Conservation (phyloP, 371 early-diverging fungal genomes). For the Funneliformis caledonium region DNA sequence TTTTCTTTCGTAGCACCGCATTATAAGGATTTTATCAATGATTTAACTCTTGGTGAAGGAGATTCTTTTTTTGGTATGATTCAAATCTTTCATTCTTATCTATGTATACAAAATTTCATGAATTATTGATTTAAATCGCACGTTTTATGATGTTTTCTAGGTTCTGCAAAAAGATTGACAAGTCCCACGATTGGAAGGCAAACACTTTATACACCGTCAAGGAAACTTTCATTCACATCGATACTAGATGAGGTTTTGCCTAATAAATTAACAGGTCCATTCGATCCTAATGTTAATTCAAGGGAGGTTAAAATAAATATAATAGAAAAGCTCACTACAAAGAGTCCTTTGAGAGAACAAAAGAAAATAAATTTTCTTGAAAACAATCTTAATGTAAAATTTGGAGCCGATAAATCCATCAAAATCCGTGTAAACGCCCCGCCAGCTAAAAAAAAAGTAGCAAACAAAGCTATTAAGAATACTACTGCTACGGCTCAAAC, state of each 20-base stretch:
- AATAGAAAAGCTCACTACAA: background rate
- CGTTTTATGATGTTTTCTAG: background rate
- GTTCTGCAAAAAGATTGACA: background rate
- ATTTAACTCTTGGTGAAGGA: constrained; percentile 16
- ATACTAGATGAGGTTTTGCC: background rate
- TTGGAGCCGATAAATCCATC: no score
- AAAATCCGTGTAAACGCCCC: no score
- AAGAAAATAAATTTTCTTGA: no score
- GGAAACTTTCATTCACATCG: background rate
- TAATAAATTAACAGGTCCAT: background rate
- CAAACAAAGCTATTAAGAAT: background rate
- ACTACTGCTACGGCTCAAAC: background rate
- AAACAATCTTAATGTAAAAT: no score
- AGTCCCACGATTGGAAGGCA: background rate
- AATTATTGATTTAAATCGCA: background rate
- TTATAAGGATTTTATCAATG: background rate
- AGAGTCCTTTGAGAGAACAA: background rate
- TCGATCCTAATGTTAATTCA: background rate
- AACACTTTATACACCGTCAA: background rate
- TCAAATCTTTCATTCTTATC: no score
- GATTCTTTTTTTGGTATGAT: constrained; percentile 13
- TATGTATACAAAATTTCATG: background rate
- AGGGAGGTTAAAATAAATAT: background rate
- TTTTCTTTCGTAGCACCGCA: background rate
- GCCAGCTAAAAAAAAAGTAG: no score